Evolutionary conservation across 2,329 filamentous ascomycete genomes (phyloP), one percentile per base, ranked within the genome.

Genomic region (Monilinia laxa): DNA sequence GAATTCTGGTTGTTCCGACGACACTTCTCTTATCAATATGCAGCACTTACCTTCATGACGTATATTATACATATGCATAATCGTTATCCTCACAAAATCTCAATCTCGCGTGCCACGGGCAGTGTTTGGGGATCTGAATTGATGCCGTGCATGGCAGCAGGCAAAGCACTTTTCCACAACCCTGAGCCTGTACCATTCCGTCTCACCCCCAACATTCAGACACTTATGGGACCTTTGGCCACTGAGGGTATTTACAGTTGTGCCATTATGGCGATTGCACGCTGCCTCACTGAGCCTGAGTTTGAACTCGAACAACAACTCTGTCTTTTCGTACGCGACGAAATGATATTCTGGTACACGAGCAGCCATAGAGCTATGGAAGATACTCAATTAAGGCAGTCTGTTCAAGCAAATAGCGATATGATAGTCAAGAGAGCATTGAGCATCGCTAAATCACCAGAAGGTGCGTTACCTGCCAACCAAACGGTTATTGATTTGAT

Each of bases 1-100:
- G 93, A 97, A 74, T 97, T 98, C 83, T 99, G 94, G 93, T 86
- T 99, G 67, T 99, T 99, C 91, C 91, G 95, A 68, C 89, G 93
- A 68, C 93, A 97, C 71, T 97, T 99, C 80, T 91, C 92, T 28
- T 97, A 98, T 81, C 95, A 99, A 79, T 89, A 97, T 69, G 94
- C 95, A 25, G 88, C 93, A 1, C 85, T 98, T 70, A 97, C 95
- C 0, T 99, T 99, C 81, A 97, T 99, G 90, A 98, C 95, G 4
- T 99, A 98, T 77, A 90, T 97, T 68, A 90, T 99, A 81, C 94
- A 94, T 80, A 98, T 99, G 88, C 92, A 94, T 77, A 92, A 92
- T 77, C 91, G 95, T 40, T 97, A 95, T 78, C 96, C 95, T 7
- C 92, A 93, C 79, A 99, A 99, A 83, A 90, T 98, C 78, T 90